These are phyloP conservation scores for Epicoccum nigrum DNA, from an alignment of 2,329 filamentous ascomycete species.

Conservation along the genomic window DNA sequence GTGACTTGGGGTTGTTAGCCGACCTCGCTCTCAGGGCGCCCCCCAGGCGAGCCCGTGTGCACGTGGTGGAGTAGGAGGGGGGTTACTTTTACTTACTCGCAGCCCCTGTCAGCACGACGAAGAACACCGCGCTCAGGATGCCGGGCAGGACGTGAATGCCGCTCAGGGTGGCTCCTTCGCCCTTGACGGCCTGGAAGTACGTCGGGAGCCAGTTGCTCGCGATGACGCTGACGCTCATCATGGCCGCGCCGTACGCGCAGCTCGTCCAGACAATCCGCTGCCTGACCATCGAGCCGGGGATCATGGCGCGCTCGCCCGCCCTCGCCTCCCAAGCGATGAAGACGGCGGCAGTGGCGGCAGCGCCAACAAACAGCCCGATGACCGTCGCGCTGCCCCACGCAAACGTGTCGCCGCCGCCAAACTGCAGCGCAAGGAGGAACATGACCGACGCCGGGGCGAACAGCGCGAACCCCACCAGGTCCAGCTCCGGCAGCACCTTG, in stretches of 20 bases:
- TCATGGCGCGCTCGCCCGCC: conserved; percentile 47
- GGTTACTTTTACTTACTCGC: conserved; percentile 20
- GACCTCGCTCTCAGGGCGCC: neutral
- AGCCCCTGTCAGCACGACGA: conserved; percentile 27
- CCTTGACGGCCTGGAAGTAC: conserved; percentile 52
- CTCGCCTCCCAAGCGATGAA: conserved; percentile 48
- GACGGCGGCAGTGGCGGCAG: conserved; percentile 32
- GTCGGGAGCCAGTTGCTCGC: conserved; percentile 35
- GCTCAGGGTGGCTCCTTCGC: conserved; percentile 45
- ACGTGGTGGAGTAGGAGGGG: too few relatives aligned
- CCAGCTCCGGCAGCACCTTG: conserved; percentile 41
- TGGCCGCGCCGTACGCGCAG: conserved; percentile 14
- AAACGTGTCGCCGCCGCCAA: conserved; percentile 42
- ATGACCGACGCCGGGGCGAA: conserved; percentile 43
- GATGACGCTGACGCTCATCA: conserved; percentile 19
- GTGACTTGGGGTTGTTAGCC: conserved; percentile 25
- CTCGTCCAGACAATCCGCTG: conserved; percentile 42
- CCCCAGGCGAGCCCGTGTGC: too few relatives aligned
- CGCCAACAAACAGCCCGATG: conserved; percentile 46
- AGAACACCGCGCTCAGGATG: conserved; percentile 35
- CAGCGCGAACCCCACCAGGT: conserved; percentile 46
- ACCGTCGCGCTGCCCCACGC: conserved; percentile 44
- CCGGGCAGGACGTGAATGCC: conserved; percentile 49
- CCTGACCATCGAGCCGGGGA: conserved; percentile 44
- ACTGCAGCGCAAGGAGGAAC: conserved; percentile 50